Conservation (phyloP, 768 basidiomycete species). For the Mycena kentingensis region DNA sequence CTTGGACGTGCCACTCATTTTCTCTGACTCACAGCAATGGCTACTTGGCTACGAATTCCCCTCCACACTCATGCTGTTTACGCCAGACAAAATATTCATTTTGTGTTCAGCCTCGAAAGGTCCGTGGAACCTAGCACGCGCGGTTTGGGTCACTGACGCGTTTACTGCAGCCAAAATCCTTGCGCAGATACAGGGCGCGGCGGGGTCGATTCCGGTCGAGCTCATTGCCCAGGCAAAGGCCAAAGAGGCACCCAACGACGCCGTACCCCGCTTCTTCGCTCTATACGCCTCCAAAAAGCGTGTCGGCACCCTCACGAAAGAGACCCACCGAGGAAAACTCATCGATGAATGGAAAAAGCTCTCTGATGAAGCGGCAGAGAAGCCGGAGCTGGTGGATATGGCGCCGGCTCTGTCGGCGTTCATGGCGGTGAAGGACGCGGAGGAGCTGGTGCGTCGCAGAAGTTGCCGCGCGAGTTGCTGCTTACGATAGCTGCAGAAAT, state of each 20-base stretch:
- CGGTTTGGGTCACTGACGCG: constrained; percentile 9
- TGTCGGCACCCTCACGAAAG: constrained; percentile 80
- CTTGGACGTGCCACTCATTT: constrained; percentile 16
- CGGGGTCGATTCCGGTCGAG: constrained; percentile 64
- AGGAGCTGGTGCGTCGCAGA: constrained; percentile 74
- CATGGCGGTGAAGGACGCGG: constrained; percentile 87
- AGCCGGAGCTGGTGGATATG: constrained; percentile 82
- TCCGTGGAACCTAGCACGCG: constrained; percentile 30
- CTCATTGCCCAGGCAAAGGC: constrained; percentile 77
- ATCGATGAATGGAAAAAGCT: constrained; percentile 82
- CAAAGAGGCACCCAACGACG: constrained; percentile 76
- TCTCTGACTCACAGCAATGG: constrained; percentile 71
- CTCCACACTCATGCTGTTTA: constrained; percentile 85
- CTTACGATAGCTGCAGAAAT: constrained; percentile 57
- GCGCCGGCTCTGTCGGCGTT: constrained; percentile 71
- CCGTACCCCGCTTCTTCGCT: constrained; percentile 67
- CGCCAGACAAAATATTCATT: constrained; percentile 73
- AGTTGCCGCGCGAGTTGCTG: constrained; percentile 10
- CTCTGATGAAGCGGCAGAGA: constrained; percentile 52
- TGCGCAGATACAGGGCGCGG: constrained; percentile 67
- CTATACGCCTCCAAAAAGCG: constrained; percentile 61
- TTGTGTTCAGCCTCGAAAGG: constrained; percentile 91
- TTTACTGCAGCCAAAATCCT: constrained; percentile 74
- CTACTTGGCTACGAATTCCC: constrained; percentile 97
- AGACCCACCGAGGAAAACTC: constrained; percentile 82